Evolutionary conservation across 306 rosid species (phyloP).

Genomic region (Lagenaria siceraria): DNA sequence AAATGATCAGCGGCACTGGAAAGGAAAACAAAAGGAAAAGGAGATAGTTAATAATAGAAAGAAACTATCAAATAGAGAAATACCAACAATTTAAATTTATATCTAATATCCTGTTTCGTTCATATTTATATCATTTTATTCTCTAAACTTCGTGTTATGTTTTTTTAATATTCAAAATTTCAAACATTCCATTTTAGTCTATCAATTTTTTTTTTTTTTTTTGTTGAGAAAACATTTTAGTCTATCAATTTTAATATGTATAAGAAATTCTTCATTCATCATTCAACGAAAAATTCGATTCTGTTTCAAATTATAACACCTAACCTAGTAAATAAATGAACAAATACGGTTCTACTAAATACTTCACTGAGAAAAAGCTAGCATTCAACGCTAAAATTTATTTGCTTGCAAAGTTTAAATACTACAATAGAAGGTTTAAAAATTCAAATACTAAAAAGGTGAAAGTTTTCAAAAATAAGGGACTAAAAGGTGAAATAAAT

Average conservation of each 20-base stretch:
- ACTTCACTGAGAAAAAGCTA: not conserved
- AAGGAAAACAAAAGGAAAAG: not conserved
- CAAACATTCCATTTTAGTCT: not conserved
- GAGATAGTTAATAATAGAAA: constrained; percentile 6
- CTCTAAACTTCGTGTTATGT: not conserved
- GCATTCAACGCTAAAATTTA: not conserved
- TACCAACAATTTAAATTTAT: not conserved
- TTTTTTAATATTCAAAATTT: not conserved
- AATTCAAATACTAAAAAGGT: not conserved
- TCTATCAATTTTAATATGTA: too few relatives aligned
- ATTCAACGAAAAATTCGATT: not conserved
- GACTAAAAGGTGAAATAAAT: too few relatives aligned
- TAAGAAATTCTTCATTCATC: too few relatives aligned
- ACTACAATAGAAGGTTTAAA: not conserved
- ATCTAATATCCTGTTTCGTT: not conserved
- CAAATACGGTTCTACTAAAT: not conserved
- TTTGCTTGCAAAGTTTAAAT: not conserved
- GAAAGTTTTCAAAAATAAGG: too few relatives aligned
- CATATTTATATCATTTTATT: not conserved
- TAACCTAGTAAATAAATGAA: not conserved
- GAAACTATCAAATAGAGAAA: not conserved
- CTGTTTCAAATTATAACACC: not conserved
- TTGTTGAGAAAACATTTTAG: too few relatives aligned
- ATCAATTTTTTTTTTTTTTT: too few relatives aligned
- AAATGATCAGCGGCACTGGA: constrained; percentile 75